Evolutionary conservation across 2,329 filamentous ascomycete species (phyloP), one percentile per base, ranked within the genome.

Genomic region (Alternaria triticimaculans): DNA sequence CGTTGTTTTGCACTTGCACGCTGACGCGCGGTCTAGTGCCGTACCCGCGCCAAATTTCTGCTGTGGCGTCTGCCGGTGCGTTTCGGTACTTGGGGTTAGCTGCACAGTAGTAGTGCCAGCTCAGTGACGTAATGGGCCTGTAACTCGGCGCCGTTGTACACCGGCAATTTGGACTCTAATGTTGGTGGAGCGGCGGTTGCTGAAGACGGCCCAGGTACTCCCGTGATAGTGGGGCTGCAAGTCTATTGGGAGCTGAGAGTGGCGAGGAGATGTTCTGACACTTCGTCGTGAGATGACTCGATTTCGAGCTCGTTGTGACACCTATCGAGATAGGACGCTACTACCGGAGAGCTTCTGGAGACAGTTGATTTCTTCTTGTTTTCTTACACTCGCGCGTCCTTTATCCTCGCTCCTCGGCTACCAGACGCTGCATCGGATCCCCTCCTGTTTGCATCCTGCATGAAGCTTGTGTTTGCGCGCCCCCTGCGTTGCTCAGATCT

Each of bases 11-110:
- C 26, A 30, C 23, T 50, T 23, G 12, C 11, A 20, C 26, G 26
- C 26, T 50, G 28, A n/a, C 6, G 18, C 18, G 14, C 20, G 33
- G 15, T 51, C 18, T 30, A 37, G 49, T 21, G 28, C 28, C 14
- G 49, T 30, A 37, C 12, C 49, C 28, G 28, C 49, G 49, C 28
- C 28, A 51, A 51, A 37, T 20, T 37, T 20, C 14, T 23, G 6
- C 11, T 10, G 49, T 51, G 49, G 49, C 28, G 49, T 37, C 28
- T 51, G 49, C 49, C 28, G 49, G 49, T 51, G 49, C 49, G 49
- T 51, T 51, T 51, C 49, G 49, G 49, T 51, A 51, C 49, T 51
- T 51, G 49, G 49, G 37, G 28, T 37, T 53, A 53, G 49, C 14
- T 23, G 49, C 30, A 8, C 49, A 30, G 26, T 28, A 9, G 26